Base-by-base conservation (phyloP, 352 stramenopile genomes). In the Pythium sukuiense region DNA sequence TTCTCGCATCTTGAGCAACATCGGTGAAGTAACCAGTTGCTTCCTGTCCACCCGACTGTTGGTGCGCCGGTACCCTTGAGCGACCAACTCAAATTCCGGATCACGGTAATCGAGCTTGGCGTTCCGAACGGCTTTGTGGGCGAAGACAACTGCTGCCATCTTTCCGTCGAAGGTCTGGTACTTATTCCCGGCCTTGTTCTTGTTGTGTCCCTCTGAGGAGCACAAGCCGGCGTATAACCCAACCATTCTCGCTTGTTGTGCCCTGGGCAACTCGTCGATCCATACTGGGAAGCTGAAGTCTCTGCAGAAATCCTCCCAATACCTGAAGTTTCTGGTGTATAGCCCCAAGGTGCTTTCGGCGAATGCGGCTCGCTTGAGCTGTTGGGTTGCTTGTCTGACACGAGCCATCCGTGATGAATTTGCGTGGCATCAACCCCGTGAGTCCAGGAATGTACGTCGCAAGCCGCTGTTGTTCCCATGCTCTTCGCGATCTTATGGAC, bases 1-100 rank as follows among this genome's bases (percentile, higher is more conserved):
- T 5, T 29, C 20, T 20, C 33, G 63, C 59, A 71, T 63, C 29
- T 68, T 49, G 55, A 61, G 69, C 63, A 69, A 11, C 55, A 75
- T 71, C 32, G 53, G 41, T 75, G 55, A 65, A 75, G 63, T 75
- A 75, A 71, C 63, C 60, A 63, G 59, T 55, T 74, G 63, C 55
- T 71, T 74, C 63, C 62, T 13, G 35, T 74, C 59, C 63, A 74
- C 59, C 4, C 65, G 43, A 55, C 63, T 56, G 3, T 70, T 52
- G 11, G 61, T 48, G 32, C 55, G 46, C 26, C 63, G 61, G 26
- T 68, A 71, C 14, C 68, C 68, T 55, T 74, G 35, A 70, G 67
- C 37, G 52, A 70, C 49, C 33, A 72, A 37, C 66, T 69, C 55
- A 69, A 73, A 69, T 63, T 70, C 67, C 52, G 56, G 56, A 70